phyloP scores from a whole-genome alignment of 1,284 basidiomycete genomes.

The Marasmius tenuissimus region DNA sequence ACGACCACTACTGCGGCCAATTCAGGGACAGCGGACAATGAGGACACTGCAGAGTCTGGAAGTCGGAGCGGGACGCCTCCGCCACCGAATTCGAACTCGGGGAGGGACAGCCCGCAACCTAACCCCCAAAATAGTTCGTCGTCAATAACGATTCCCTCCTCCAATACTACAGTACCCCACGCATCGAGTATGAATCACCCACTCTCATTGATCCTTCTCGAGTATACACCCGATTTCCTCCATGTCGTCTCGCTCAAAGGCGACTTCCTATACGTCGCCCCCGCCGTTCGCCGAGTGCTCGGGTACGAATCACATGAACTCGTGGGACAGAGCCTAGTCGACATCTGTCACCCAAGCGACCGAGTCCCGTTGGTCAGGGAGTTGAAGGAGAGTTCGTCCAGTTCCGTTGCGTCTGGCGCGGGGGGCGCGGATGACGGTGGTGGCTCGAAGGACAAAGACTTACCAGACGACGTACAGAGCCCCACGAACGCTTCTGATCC shows the following conservation, averaged over 20 bases:
- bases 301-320: slow-evolving; percentile 85
- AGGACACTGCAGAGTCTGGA: neutral
- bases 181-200: slow-evolving; percentile 35
- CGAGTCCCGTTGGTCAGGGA: slow-evolving; percentile 90
- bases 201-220: slow-evolving; percentile 69
- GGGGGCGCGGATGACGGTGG: neutral
- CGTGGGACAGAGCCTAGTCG: slow-evolving; percentile 72
- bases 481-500: neutral
- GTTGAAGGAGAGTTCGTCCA: slow-evolving; percentile 77
- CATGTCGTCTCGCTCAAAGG: slow-evolving; percentile 93
- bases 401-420: slow-evolving; percentile 18
- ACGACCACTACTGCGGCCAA: neutral
- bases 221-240: slow-evolving; percentile 76
- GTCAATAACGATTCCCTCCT: neutral
- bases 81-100: too few species aligned
- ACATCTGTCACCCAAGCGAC: slow-evolving; percentile 88
- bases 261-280: slow-evolving; percentile 90
- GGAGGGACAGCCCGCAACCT: too few species aligned
- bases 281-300: slow-evolving; percentile 71
- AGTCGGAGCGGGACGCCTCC: neutral
- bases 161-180: slow-evolving; percentile 13
- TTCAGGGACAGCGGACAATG: neutral
- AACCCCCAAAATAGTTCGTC: slow-evolving; percentile 15
- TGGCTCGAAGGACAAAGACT: neutral
- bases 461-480: neutral